Evolutionary conservation across 164 flowering plant genomes (phyloP), one percentile per base, ranked within the genome.

Genomic region (Piper longum): DNA sequence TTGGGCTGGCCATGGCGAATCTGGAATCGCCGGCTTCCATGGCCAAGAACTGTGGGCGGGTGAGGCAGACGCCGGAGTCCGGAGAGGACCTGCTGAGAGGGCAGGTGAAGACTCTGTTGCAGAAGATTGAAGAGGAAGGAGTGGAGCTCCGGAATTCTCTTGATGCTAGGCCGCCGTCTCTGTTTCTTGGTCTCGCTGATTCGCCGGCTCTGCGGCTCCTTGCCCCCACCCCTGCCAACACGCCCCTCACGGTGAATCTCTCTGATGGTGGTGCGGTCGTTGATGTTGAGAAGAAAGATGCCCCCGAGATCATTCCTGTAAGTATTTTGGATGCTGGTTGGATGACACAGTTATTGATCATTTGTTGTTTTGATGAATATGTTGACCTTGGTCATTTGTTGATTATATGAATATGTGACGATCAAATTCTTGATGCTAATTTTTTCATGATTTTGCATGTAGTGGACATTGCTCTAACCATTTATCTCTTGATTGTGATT

Each of bases 51-150:
- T 65, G 70, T 26, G 70, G 41, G 6, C 67, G 44, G 45, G 65
- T 55, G 16, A 76, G 71, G 69, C 64, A 40, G 16, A 89, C 97
- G 0, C 96, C 95, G 4, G 91, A 95, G 0, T 84, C 96, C 1
- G 97, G 98, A 0, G 98, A 89, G 74, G 84, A 85, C 4, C 63
- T 89, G 54, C 79, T 93, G 4, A 75, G 97, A 62, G 83, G 86
- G 43, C 96, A 88, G 62, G 97, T 88, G 18, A 85, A 89, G 78
- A 80, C 80, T 45, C 82, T 89, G 1, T 64, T 89, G 72, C 91
- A 88, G 76, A 88, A 76, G 66, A 93, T 89, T 26, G 93, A 44
- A 44, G 52, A 87, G 68, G 96, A 87, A 74, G 95, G 82, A 69
- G 82, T 84, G 2, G 89, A 78, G 67, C 62, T 81, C 42, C 70